Evolutionary conservation across 2,329 filamentous ascomycete species (phyloP), one percentile per base, ranked within the genome.

Genomic region (Sphaerulina musiva): DNA sequence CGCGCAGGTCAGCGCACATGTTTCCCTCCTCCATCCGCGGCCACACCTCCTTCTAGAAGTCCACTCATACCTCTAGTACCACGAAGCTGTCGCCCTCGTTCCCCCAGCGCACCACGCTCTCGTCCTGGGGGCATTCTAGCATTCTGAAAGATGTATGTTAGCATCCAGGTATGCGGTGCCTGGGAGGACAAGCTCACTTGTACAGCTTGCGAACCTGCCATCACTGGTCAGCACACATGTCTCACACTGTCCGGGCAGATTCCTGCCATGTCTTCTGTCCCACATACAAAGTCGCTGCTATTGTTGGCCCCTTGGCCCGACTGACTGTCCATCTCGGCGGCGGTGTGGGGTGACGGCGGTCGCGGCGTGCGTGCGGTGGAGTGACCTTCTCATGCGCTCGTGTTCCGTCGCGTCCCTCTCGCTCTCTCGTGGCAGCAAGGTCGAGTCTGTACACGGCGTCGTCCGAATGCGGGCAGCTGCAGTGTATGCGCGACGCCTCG

Each of bases 11-110:
- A 59, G 54, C 48, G 23, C 26, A 38, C 34, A 44, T 17, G 12
- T 12, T 39, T n/a, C 8, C 36, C 31, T 46, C 26, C 39, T n/a
- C 8, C 8, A n/a, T 39, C 9, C 34, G 41, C 36, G 17, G 20
- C n/a, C 3, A 54, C 47, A 34, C 17, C 29, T 43, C 34, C 31
- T 20, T 20, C 61, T 36, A 9, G 32, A 36, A 36, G 20, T 20
- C 20, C 20, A 20, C 20, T 36, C 69, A 58, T 79, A 96, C 93
- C 82, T 98, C 93, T 51, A 97, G 78, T 48, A 98, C 95, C 55
- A 98, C 92, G 69, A 98, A 98, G 64, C 90, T 95, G 68, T 96
- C 89, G 51, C 90, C 91, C 60, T 91, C 86, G 63, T 95, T 89
- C 56, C 91, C 91, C 93, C 93, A 98, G 73, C 92, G 81, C 46